Evolutionary conservation across 805 yeast species (phyloP), one percentile per base, ranked within the genome.

Genomic region (Candida ulmi): DNA sequence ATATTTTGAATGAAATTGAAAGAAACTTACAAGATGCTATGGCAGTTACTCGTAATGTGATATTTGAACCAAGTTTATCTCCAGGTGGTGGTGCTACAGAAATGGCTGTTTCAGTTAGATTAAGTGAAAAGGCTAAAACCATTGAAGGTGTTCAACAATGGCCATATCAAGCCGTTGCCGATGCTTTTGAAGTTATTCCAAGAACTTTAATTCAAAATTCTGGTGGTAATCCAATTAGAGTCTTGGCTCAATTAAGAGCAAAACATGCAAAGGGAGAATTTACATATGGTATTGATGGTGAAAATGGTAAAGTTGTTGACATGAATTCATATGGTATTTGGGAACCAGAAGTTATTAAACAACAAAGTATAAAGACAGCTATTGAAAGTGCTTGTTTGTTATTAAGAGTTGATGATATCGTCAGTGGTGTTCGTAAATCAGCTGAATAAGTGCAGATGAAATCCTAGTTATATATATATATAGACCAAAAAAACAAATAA

Each of bases 41-140:
- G 95, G 91, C 96, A 3, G 99, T 93, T 34, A 81, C 98, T 16
- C 79, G 96, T 63, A 93, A 93, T 58, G 96, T 93, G 27, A 75
- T 88, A 72, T 80, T 91, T 52, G 95, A 91, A 62, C 99, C 99
- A 38, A 78, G 90, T 31, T 74, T 93, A 58, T 76, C 96, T 2
- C 99, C 99, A 36, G 99, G 99, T 55, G 99, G 99, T 45, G 99
- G 99, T 54, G 99, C 99, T 38, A 91, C 97, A 23, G 99, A 93
- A 68, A 93, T 93, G 98, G 98, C 98, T 3, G 88, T 93, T 30
- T 74, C 91, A 43, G 97, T 93, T 24, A 78, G 73, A 49, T 72
- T 93, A 44, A 76, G 95, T 15, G 96, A 90, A 60, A 83, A 78
- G 66, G 96, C 98, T 36, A 91, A 88, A 69, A 73, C 80, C 37